Conservation (phyloP, 495 filamentous ascomycete species). For the Aspergillus ostianus region DNA sequence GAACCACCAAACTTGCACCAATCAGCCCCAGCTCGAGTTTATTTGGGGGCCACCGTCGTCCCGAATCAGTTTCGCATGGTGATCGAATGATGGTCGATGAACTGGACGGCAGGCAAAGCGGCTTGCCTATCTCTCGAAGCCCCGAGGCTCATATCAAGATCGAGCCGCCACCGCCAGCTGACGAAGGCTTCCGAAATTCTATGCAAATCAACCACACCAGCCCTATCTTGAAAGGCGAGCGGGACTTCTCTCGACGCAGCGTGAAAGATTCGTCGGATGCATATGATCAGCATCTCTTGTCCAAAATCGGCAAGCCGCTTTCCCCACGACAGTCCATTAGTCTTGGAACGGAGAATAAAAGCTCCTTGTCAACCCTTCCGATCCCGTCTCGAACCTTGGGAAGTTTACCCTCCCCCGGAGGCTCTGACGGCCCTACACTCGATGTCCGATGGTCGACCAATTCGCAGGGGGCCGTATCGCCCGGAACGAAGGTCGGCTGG, state of each 20-base stretch:
- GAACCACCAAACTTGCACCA: conserved; percentile 38
- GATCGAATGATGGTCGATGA: conserved; percentile 47
- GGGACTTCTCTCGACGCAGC: conserved; percentile 53
- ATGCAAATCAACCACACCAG: conserved; percentile 38
- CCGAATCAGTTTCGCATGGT: conserved; percentile 28
- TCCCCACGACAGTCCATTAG: conserved; percentile 56
- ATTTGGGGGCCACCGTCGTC: conserved; percentile 44
- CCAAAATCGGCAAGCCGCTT: conserved; percentile 67
- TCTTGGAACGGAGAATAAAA: conserved; percentile 51
- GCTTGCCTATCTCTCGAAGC: conserved; percentile 31
- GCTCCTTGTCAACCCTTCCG: conserved; percentile 49
- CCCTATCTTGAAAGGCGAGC: conserved; percentile 60
- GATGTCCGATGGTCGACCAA: conserved; percentile 44
- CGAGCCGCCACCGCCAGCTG: conserved; percentile 45
- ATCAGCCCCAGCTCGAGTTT: conserved; percentile 56
- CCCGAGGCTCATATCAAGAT: conserved; percentile 45
- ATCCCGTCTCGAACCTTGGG: conserved; percentile 37
- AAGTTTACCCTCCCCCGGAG: conserved; percentile 46
- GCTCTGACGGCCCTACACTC: conserved; percentile 42
- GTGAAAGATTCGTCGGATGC: conserved; percentile 63
- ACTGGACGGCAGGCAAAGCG: conserved; percentile 31
- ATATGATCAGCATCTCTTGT: conserved; percentile 77
- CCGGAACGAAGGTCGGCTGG: conserved; percentile 42
- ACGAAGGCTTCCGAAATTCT: conserved; percentile 45
- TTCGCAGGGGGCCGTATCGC: conserved; percentile 46